A percentile compares a stretch with the other conserved stretches of the same genome.
Evolutionary conservation across 1,284 basidiomycete species (phyloP).

Genomic region (Melampsora allii-populina): DNA sequence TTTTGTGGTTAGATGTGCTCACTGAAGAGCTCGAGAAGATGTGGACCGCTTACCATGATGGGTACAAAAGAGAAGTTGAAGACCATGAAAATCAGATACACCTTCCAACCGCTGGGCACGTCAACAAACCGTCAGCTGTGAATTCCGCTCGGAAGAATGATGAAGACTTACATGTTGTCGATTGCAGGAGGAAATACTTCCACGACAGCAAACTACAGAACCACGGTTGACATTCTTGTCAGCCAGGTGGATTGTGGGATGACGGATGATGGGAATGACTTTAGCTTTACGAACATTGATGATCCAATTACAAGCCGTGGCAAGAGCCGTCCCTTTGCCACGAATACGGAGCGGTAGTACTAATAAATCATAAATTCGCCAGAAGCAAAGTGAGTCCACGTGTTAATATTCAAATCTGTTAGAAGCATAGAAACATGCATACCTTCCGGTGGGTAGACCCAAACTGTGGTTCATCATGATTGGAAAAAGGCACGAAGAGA

Average conservation of each 20-base stretch:
- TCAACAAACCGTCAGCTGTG: slow-evolving; percentile 34
- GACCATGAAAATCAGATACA: slow-evolving; percentile 49
- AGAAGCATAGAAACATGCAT: too few relatives aligned
- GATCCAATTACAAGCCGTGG: slow-evolving; percentile 51
- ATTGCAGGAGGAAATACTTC: slow-evolving; percentile 44
- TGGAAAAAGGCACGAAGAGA: background rate
- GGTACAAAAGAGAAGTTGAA: slow-evolving; percentile 45
- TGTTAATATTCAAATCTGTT: background rate
- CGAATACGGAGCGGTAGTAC: slow-evolving; percentile 50
- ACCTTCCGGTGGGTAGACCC: slow-evolving; percentile 51
- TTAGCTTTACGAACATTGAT: slow-evolving; percentile 48
- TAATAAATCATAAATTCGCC: background rate
- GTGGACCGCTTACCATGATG: slow-evolving; percentile 38
- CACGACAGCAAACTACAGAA: slow-evolving; percentile 37
- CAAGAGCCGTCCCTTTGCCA: slow-evolving; percentile 50
- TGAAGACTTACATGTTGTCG: slow-evolving; percentile 38
- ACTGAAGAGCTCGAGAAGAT: too few relatives aligned
- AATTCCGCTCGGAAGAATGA: slow-evolving; percentile 48
- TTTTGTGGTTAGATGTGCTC: background rate
- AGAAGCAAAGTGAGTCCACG: too few relatives aligned
- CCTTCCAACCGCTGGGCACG: slow-evolving; percentile 48
- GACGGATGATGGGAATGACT: background rate
- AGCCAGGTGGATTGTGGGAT: too few relatives aligned
- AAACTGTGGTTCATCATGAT: slow-evolving; percentile 44
- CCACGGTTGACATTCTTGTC: background rate